Evolutionary conservation across 2,329 filamentous ascomycete species (phyloP).

Genomic region (Fusarium sp.): DNA sequence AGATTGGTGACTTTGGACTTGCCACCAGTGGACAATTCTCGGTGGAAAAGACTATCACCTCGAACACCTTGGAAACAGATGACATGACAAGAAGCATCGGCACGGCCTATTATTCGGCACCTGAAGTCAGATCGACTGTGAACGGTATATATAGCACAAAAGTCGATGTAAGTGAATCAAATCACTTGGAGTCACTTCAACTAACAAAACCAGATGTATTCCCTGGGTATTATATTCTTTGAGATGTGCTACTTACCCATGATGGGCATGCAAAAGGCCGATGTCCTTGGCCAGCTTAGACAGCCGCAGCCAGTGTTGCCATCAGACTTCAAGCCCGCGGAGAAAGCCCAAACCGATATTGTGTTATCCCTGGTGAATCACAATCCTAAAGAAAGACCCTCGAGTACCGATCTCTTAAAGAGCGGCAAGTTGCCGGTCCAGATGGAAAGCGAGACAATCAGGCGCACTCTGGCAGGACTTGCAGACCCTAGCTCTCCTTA

Average conservation of each 20-base stretch:
- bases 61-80: constrained; percentile 58
- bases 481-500: constrained; percentile 87
- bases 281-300: constrained; percentile 75
- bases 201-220: constrained; percentile 79
- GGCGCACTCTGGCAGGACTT: constrained; percentile 82
- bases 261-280: constrained; percentile 73
- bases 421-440: constrained; percentile 90
- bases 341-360: constrained; percentile 82
- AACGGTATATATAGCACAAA: constrained; percentile 88
- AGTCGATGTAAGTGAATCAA: constrained; percentile 75
- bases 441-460: constrained; percentile 91
- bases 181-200: not conserved
- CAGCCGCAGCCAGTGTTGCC: constrained; percentile 77
- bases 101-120: constrained; percentile 92
- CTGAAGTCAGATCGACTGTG: constrained; percentile 83
- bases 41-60: constrained; percentile 63
- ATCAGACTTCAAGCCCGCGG: constrained; percentile 73
- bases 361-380: constrained; percentile 84
- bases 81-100: constrained; percentile 79
- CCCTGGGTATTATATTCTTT: constrained; percentile 95
- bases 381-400: constrained; percentile 83
- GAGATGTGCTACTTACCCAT: constrained; percentile 88
- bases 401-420: constrained; percentile 82
- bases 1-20: constrained; percentile 96
- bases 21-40: constrained; percentile 88